A percentile compares a stretch with the other conserved stretches of the same genome.
phyloP scores from a whole-genome alignment of 176 grass and related monocot genomes.

The Zea luxurians region DNA sequence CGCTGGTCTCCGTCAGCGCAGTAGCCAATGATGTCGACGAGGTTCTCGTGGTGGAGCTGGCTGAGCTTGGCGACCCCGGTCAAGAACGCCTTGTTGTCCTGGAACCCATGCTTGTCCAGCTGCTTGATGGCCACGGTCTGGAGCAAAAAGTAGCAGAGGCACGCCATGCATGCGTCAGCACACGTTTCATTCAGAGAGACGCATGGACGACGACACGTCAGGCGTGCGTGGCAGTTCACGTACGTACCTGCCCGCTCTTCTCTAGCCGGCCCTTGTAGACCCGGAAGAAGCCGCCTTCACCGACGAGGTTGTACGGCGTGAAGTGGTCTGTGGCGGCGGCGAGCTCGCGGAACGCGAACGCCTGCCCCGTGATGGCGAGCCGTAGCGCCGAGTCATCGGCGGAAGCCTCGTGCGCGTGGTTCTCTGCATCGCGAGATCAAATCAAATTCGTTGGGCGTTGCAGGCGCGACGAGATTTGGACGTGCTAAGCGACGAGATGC shows the following conservation, averaged over 20 bases:
- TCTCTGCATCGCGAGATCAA: conserved; percentile 16
- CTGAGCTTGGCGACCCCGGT: conserved; percentile 81
- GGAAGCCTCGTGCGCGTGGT: neutral
- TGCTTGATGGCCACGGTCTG: conserved; percentile 89
- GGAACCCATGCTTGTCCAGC: conserved; percentile 89
- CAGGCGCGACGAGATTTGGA: no score
- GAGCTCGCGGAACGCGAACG: conserved; percentile 75
- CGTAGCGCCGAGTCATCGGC: conserved; percentile 19
- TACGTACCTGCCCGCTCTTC: conserved; percentile 54
- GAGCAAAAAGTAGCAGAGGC: no score
- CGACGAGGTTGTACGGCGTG: conserved; percentile 70
- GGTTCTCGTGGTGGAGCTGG: conserved; percentile 83
- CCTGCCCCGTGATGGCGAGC: conserved; percentile 41
- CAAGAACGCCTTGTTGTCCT: conserved; percentile 82
- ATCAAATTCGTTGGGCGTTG: neutral
- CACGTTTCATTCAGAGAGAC: neutral
- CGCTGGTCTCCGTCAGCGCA: conserved; percentile 94
- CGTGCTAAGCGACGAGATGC: neutral
- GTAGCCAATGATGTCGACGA: conserved; percentile 82
- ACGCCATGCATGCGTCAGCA: neutral
- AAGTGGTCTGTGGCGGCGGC: conserved; percentile 76
- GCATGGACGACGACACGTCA: neutral
- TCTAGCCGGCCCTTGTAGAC: conserved; percentile 72
- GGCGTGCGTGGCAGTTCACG: neutral
- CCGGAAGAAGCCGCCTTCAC: conserved; percentile 69